A percentile compares a stretch with the other conserved stretches of the same genome.
These are phyloP conservation scores for Xerocomus spinulosus DNA, from an alignment of 768 basidiomycete genomes.

Conservation along the genomic window DNA sequence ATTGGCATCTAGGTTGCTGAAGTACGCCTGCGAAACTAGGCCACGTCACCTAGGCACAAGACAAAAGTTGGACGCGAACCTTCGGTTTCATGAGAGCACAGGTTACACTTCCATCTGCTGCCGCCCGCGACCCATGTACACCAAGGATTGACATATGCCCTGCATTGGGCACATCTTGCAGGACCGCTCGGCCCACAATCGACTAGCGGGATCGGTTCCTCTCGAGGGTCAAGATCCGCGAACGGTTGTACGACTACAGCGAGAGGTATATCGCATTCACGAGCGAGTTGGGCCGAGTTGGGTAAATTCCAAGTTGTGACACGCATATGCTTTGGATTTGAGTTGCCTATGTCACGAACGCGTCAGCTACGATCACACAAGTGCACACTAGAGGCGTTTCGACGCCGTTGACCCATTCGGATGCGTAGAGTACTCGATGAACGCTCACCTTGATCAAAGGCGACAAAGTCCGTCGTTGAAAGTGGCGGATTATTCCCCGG, in stretches of 20 bases:
- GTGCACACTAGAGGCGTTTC: not conserved
- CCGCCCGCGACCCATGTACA: slow-evolving; percentile 82
- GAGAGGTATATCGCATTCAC: slow-evolving; percentile 80
- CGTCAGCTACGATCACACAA: slow-evolving; percentile 12
- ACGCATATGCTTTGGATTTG: slow-evolving; percentile 86
- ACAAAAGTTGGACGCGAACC: slow-evolving; percentile 47
- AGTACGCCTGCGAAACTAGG: slow-evolving; percentile 76
- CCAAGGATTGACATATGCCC: slow-evolving; percentile 94
- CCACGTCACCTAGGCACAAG: slow-evolving; percentile 2
- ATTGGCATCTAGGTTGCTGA: slow-evolving; percentile 75
- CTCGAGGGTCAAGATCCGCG: slow-evolving; percentile 69
- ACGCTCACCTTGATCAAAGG: slow-evolving; percentile 81
- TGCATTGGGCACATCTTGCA: slow-evolving; percentile 76
- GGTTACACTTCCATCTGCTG: slow-evolving; percentile 85
- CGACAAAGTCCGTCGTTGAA: slow-evolving; percentile 80
- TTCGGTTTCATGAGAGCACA: slow-evolving; percentile 79
- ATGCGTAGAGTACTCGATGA: not conserved
- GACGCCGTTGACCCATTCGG: not conserved
- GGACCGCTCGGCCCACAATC: slow-evolving; percentile 71
- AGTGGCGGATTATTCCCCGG: slow-evolving; percentile 66
- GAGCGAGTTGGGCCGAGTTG: slow-evolving; percentile 68
- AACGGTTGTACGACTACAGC: slow-evolving; percentile 88
- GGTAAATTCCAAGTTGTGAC: slow-evolving; percentile 90
- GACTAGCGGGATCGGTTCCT: slow-evolving; percentile 77
- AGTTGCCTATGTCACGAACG: slow-evolving; percentile 55